These are phyloP conservation scores for Daedalea quercina DNA, from an alignment of 768 basidiomycete species.

Conservation along the genomic window DNA sequence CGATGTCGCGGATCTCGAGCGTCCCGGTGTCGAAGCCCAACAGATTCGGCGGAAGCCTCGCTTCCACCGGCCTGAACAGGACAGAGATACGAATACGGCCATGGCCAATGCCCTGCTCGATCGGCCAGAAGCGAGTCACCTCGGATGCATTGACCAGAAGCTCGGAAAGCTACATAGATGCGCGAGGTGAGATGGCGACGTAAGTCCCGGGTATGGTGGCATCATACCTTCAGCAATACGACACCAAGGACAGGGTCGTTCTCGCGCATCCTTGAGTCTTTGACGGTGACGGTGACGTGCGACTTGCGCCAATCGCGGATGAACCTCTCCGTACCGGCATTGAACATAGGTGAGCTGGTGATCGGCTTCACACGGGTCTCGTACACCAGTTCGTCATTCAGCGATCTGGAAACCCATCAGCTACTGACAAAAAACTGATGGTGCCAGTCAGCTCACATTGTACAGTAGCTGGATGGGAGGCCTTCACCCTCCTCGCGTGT, in stretches of 20 bases:
- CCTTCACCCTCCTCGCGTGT: constrained; percentile 48
- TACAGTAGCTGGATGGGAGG: constrained; percentile 62
- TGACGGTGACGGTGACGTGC: constrained; percentile 58
- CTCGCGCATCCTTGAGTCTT: constrained; percentile 53
- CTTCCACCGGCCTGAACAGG: constrained; percentile 61
- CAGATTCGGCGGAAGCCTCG: constrained; percentile 48
- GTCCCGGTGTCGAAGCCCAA: constrained; percentile 69
- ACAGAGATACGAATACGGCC: constrained; percentile 59
- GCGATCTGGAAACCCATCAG: constrained; percentile 23
- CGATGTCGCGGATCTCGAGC: constrained; percentile 40
- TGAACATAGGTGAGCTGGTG: constrained; percentile 32
- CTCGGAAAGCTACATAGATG: constrained; percentile 21
- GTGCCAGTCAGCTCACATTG: constrained; percentile 21
- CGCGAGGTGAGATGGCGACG: background rate
- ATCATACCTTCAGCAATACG: constrained; percentile 46
- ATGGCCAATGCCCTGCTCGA: constrained; percentile 65
- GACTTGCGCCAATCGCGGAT: constrained; percentile 55
- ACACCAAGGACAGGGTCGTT: constrained; percentile 66
- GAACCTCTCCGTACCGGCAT: constrained; percentile 65
- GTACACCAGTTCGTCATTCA: constrained; percentile 46
- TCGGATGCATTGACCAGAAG: constrained; percentile 38
- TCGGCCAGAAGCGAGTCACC: constrained; percentile 51
- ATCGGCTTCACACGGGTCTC: constrained; percentile 28
- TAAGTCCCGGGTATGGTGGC: too few relatives aligned
- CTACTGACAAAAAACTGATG: background rate